Base-by-base conservation (phyloP, 192 early-diverging fungal species). In the Coemansia sp. region DNA sequence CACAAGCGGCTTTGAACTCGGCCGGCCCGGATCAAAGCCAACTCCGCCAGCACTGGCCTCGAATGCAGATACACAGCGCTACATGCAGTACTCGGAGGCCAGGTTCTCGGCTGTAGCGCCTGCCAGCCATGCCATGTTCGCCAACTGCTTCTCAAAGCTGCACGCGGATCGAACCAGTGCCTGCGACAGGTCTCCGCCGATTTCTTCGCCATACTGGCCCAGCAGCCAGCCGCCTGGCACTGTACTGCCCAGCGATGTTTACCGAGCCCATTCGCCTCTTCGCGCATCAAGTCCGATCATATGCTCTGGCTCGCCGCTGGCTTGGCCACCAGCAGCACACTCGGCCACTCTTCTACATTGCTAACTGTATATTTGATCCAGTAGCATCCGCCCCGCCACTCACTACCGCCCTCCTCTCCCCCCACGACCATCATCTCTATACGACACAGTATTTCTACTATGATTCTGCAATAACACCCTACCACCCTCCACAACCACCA, bases 41-140 rank as follows among this genome's bases (percentile, higher is more conserved):
- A 33, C 38, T 8, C 10, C 31, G 9, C 26, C 51, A 21, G 28
- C n/a, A n/a, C 12, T 34, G 7, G 17, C 37, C 23, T 38, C 56
- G 0, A 35, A 17, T 13, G 51, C 61, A 2, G 57, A 61, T 28
- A 36, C 69, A 20, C 54, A 50, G 12, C 57, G 69, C 22, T 72
- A 72, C 37, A 72, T 72, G 62, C 48, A 54, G 25, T 72, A 61
- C 32, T 72, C 69, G 1, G 69, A 72, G 14, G 62, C 61, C 23
- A 55, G 29, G 27, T 72, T 72, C 22, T 42, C 61, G 3, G 3
- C 50, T 7, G 48, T 50, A 23, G 36, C 43, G 18, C 21, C 19
- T 3, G 22, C 47, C 9, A 50, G 16, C 18, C 47, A 22, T 19
- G 0, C 38, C 7, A 39, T 30, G 0, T 40, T 33, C 16, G 36